Evolutionary conservation across 2,329 filamentous ascomycete genomes (phyloP).

Genomic region (Diaporthe sp.): DNA sequence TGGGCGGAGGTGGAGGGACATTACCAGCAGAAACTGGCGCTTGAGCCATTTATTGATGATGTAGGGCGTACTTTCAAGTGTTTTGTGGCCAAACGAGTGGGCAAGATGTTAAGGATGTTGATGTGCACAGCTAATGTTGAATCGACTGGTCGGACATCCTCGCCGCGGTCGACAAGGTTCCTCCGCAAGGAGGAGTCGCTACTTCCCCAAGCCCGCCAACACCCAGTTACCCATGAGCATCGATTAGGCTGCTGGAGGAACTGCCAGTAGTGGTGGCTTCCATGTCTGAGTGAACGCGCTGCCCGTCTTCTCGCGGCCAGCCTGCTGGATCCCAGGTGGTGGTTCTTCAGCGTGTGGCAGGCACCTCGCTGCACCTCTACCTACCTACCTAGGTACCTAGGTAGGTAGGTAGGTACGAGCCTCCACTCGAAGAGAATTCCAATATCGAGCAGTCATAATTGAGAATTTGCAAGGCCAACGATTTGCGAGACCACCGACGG

Average conservation of each 20-base stretch:
- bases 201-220: background rate
- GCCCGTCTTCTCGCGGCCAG: no score
- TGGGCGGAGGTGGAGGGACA: background rate
- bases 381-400: background rate
- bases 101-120: no score
- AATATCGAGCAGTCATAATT: background rate
- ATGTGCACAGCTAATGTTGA: background rate
- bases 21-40: background rate
- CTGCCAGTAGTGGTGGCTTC: no score
- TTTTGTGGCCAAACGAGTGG: background rate
- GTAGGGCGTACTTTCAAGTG: background rate
- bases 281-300: background rate
- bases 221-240: background rate
- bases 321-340: background rate
- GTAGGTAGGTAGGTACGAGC: no score
- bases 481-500: no score
- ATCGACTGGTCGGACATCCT: background rate
- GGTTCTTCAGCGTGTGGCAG: background rate
- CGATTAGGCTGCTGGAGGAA: background rate
- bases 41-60: background rate
- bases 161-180: background rate
- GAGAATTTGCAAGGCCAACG: background rate
- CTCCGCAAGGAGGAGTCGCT: background rate
- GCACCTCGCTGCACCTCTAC: background rate
- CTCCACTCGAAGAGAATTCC: background rate